phyloP scores from a whole-genome alignment of 805 yeast genomes.

The Candida maesae region DNA sequence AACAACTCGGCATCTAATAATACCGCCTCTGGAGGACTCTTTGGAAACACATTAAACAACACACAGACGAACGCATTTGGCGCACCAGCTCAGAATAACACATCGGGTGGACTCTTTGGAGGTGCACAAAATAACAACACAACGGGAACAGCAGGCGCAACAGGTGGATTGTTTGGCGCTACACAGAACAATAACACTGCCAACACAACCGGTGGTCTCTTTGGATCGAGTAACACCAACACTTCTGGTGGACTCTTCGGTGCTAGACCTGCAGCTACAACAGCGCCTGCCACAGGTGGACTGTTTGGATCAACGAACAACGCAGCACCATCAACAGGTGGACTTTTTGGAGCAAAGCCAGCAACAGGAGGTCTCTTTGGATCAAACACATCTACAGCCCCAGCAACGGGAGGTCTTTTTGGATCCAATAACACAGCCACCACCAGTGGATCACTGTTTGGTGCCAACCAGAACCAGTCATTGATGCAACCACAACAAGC shows the following conservation, averaged over 20 bases:
- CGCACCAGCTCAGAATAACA: slow-evolving; percentile 7
- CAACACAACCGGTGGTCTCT: slow-evolving; percentile 29
- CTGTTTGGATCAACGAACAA: slow-evolving; percentile 35
- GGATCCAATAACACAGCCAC: slow-evolving; percentile 30
- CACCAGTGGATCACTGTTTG: slow-evolving; percentile 15
- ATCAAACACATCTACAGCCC: background rate
- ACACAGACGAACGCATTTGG: slow-evolving; percentile 18
- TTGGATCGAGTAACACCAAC: slow-evolving; percentile 27
- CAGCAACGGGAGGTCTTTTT: slow-evolving; percentile 35
- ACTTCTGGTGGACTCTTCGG: slow-evolving; percentile 29
- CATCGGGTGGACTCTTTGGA: slow-evolving; percentile 10
- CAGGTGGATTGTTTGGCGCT: slow-evolving; percentile 24
- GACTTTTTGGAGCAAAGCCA: slow-evolving; percentile 13
- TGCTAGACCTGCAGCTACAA: slow-evolving; percentile 10
- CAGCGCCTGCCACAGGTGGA: slow-evolving; percentile 27
- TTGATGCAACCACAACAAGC: slow-evolving; percentile 25
- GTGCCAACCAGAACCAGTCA: slow-evolving; percentile 13
- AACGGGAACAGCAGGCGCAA: slow-evolving; percentile 9
- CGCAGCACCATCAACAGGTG: slow-evolving; percentile 10
- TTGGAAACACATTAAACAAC: slow-evolving; percentile 1
- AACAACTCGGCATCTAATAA: slow-evolving; percentile 9
- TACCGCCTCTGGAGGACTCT: slow-evolving; percentile 3
- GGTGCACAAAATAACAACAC: slow-evolving; percentile 3
- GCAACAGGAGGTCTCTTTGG: slow-evolving; percentile 31
- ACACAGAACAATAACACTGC: background rate